phyloP scores from a whole-genome alignment of 345 rosid species.

The Camelina hispida region DNA sequence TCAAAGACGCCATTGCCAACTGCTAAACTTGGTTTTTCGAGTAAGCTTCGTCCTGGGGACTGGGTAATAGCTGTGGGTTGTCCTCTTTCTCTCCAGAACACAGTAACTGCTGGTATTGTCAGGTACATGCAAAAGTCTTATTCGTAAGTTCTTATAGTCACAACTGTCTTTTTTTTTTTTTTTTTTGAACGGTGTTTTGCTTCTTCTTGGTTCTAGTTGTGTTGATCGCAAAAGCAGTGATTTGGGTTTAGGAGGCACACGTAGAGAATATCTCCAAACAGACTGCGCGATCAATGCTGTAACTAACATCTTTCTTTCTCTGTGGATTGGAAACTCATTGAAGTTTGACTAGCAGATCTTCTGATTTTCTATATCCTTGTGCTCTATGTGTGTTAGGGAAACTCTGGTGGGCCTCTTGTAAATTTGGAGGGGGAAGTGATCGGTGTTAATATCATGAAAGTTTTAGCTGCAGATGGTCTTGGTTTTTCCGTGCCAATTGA shows the following conservation, averaged over 20 bases:
- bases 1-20: slow-evolving; percentile 80
- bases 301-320: slow-evolving; percentile 33
- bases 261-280: slow-evolving; percentile 86
- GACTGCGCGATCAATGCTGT: slow-evolving; percentile 91
- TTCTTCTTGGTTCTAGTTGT: slow-evolving; percentile 54
- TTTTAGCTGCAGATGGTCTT: slow-evolving; percentile 75
- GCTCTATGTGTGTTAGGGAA: slow-evolving; percentile 59
- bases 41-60: slow-evolving; percentile 92
- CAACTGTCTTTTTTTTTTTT: slow-evolving; percentile 12
- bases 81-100: slow-evolving; percentile 93
- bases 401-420: slow-evolving; percentile 95
- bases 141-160: slow-evolving; percentile 12
- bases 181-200: slow-evolving; percentile 6
- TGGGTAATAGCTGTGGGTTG: slow-evolving; percentile 96
- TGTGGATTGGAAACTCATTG: neutral
- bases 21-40: slow-evolving; percentile 85
- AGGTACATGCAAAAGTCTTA: slow-evolving; percentile 50
- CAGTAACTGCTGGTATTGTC: slow-evolving; percentile 91
- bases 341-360: neutral
- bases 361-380: neutral
- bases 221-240: slow-evolving; percentile 98
- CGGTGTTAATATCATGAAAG: slow-evolving; percentile 91
- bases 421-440: slow-evolving; percentile 91
- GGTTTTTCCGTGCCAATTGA: slow-evolving; percentile 86
- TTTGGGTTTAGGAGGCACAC: slow-evolving; percentile 82